Percentiles rank a stretch among this genome's conserved stretches.
Evolutionary conservation across 352 stramenopile genomes (phyloP).

Genomic region (Phytophthora pistaciae): DNA sequence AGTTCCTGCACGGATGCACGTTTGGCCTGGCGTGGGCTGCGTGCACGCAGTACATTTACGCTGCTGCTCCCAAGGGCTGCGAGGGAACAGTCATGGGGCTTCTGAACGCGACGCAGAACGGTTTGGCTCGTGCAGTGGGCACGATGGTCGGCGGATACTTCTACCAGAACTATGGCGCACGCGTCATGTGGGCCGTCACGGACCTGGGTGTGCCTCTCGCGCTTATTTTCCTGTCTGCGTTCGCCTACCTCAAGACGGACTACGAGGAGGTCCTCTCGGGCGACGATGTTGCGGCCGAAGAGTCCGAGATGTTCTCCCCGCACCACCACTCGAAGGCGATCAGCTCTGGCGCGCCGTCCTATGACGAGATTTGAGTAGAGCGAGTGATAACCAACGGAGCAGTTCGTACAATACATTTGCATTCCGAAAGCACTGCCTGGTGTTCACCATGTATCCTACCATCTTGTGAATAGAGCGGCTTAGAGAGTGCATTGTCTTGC

Average conservation of each 20-base stretch:
- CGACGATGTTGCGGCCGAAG: slow-evolving; percentile 44
- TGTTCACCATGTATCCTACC: not conserved
- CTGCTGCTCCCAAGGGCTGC: slow-evolving; percentile 44
- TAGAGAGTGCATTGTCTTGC: no score
- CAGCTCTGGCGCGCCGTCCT: slow-evolving; percentile 33
- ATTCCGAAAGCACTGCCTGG: not conserved
- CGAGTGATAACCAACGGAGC: slow-evolving; percentile 7
- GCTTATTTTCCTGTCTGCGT: slow-evolving; percentile 53
- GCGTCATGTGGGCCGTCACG: slow-evolving; percentile 63
- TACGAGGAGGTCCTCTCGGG: slow-evolving; percentile 28
- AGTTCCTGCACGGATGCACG: slow-evolving; percentile 64
- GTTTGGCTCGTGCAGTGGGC: slow-evolving; percentile 53
- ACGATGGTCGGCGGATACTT: slow-evolving; percentile 69
- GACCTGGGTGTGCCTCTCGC: slow-evolving; percentile 62
- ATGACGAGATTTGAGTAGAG: slow-evolving; percentile 38
- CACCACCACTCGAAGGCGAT: slow-evolving; percentile 53
- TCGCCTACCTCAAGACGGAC: slow-evolving; percentile 55
- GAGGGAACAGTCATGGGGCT: slow-evolving; percentile 69
- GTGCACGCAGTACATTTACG: slow-evolving; percentile 66
- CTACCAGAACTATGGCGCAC: slow-evolving; percentile 62
- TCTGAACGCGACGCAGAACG: slow-evolving; percentile 67
- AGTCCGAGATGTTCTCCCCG: slow-evolving; percentile 66
- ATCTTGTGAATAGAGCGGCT: no score
- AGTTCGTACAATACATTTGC: slow-evolving; percentile 25
- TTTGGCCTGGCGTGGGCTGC: slow-evolving; percentile 66